Evolutionary conservation across 2,329 filamentous ascomycete genomes (phyloP), one percentile per base, ranked within the genome.

Genomic region (Penicillium vulpinum): DNA sequence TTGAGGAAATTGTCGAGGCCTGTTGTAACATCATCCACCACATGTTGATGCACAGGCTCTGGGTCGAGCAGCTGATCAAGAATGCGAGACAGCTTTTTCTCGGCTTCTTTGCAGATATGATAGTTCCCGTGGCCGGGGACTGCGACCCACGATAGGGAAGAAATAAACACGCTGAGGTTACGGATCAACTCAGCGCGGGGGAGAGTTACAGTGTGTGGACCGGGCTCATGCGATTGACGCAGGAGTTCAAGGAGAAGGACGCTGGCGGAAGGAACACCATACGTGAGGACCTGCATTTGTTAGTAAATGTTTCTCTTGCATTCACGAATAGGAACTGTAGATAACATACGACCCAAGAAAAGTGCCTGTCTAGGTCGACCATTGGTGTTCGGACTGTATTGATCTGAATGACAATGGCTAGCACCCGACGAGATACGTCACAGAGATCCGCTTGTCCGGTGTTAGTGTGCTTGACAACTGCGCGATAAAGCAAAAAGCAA

Each of bases 21-120:
- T 2, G 67, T 69, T 15, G 67, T 69, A 22, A 64, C 66, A 58
- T 71, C 70, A 18, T 72, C 58, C 22, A 72, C 64, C 31, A 62
- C 56, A 31, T 70, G 65, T 38, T 63, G 59, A 35, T 67, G 65
- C n/a, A 65, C 65, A 7, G 70, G 70, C 41, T 67, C 64, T 6
- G 72, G 72, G 33, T 74, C 71, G n/a, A 74, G 63, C 13, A 73
- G 60, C 43, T 68, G 72, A 49, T 74, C 71, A 4, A 74, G 61
- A 15, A 74, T 74, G 24, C 66, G 68, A 13, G 71, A 72, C 13
- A 74, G 51, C 24, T 72, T 73, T 56, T 71, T 73, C 56, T 73
- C 72, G 26, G 67, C 72, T 53, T 70, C 67, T 55, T 72, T 69
- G 60, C 72, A 74, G 11, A 66, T 66, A 16, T 65, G 65, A 45